Base-by-base conservation (phyloP, 192 early-diverging fungal species). In the Backusella macrospora region DNA sequence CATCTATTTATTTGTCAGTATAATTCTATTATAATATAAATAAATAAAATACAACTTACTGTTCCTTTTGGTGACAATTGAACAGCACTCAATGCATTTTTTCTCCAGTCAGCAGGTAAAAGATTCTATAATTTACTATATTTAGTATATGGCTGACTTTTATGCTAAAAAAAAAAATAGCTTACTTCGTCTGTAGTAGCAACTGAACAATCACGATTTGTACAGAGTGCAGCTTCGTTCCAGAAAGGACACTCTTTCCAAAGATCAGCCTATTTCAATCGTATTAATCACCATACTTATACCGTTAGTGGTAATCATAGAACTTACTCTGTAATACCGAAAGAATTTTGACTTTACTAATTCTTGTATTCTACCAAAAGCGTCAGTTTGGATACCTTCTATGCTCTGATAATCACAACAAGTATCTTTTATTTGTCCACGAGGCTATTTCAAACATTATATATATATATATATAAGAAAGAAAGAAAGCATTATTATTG, bases 181-280 rank as follows among this genome's bases (percentile, higher is more conserved):
- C 70, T 26, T 74, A 87, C 86, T 81, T 96, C 94, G 52, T 95
- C 93, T 10, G 90, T 84, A 21, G 91, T 89, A 55, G 88, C 82
- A 6, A 97, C 97, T 8, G 91, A 88, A 75, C 97, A 98, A 70
- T 96, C 92, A 64, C 88, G 75, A 73, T 95, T 88, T 71, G 91
- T 87, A 79, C 97, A 98, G 26, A 91, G 82, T 26, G 85, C 87
- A 75, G 95, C 91, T 23, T 92, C 93, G 15, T 86, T 83, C 97
- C 97, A 98, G 79, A 96, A 97, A 12, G 89, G 90, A 73, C 97
- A 98, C 4, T 91, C 91, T 65, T 90, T 89, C 83, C 93, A 92
- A 68, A 98, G 81, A 75, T 98, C 91, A 26, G 95, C 88, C 89
- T 94, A 74, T 42, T 23, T 26, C 12, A 12, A 49, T 59, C 12